Percentiles rank a stretch among this genome's conserved stretches.
Evolutionary conservation across 2,329 filamentous ascomycete species (phyloP).

Genomic region (Aspergillus fijiensis): DNA sequence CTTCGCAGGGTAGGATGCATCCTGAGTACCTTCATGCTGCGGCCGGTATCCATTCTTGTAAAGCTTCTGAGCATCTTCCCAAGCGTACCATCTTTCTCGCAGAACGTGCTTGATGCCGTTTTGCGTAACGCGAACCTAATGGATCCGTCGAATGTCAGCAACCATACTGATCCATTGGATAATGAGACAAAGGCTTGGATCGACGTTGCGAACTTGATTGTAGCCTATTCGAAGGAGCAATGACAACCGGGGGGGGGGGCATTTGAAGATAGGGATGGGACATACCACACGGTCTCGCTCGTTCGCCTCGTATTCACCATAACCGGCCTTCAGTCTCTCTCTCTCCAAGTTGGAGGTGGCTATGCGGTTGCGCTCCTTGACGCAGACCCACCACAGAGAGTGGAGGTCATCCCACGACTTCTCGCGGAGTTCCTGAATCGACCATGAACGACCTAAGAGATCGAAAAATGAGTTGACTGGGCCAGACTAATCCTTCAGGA

Average conservation of each 20-base stretch:
- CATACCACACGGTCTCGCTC: slow-evolving; percentile 67
- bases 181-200: not conserved
- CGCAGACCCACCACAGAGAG: slow-evolving; percentile 88
- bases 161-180: not conserved
- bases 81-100: slow-evolving; percentile 85
- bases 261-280: slow-evolving; percentile 16
- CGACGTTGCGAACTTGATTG: not conserved
- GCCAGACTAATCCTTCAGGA: not conserved
- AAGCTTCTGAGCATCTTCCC: slow-evolving; percentile 51
- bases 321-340: slow-evolving; percentile 65
- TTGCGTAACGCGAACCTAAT: slow-evolving; percentile 74
- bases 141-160: not conserved
- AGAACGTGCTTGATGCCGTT: slow-evolving; percentile 78
- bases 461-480: slow-evolving; percentile 15
- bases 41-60: slow-evolving; percentile 40
- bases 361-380: slow-evolving; percentile 85
- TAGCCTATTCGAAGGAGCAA: not conserved
- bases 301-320: slow-evolving; percentile 68
- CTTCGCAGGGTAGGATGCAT: not conserved
- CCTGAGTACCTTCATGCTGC: slow-evolving; percentile 28
- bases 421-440: slow-evolving; percentile 75
- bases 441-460: slow-evolving; percentile 70
- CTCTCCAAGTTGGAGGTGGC: slow-evolving; percentile 74
- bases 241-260: not conserved
- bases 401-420: slow-evolving; percentile 96